A percentile compares a stretch with the other conserved stretches of the same genome.
Evolutionary conservation across 2,329 filamentous ascomycete species (phyloP).

Genomic region (Colletotrichum sidae): DNA sequence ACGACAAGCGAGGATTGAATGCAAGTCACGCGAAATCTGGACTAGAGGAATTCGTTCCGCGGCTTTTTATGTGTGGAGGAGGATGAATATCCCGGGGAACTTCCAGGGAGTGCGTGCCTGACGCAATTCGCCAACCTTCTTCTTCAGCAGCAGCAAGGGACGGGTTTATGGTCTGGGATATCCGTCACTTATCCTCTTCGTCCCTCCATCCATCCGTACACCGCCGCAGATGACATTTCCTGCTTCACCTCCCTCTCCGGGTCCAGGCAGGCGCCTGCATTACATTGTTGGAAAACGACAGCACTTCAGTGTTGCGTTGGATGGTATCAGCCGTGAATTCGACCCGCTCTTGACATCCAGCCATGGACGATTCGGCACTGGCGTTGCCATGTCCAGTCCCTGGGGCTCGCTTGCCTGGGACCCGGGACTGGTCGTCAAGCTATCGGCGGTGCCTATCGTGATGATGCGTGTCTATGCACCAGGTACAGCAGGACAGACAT

Average conservation of each 20-base stretch:
- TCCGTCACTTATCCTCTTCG: neutral
- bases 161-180: no score
- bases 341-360: neutral
- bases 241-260: no score
- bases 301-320: constrained; percentile 6
- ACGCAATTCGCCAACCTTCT: neutral
- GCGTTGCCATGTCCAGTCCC: neutral
- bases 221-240: no score
- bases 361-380: neutral
- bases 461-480: no score
- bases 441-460: constrained; percentile 9
- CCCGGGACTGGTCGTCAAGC: constrained; percentile 18
- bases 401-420: constrained; percentile 1
- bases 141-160: neutral
- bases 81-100: constrained; percentile 27
- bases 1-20: neutral
- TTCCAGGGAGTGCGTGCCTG: constrained; percentile 11
- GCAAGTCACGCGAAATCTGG: constrained; percentile 15
- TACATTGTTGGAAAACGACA: neutral
- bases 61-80: constrained; percentile 19
- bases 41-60: neutral
- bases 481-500: neutral
- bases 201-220: neutral
- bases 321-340: constrained; percentile 16
- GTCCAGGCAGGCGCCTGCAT: no score